Base-by-base conservation (phyloP, 257 asterid species). In the Solanum lignicaule region DNA sequence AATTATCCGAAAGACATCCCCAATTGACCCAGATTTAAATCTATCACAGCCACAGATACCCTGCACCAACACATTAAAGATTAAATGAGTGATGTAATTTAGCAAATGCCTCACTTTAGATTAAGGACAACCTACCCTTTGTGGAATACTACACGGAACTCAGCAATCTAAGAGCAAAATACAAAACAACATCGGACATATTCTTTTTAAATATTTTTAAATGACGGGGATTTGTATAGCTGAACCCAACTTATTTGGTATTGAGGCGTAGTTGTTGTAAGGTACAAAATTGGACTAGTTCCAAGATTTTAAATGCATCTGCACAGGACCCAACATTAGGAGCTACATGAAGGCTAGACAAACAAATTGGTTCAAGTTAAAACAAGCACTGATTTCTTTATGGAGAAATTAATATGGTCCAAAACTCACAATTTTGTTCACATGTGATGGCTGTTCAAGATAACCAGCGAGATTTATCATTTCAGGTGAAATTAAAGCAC, bases 1-100 rank as follows among this genome's bases (percentile, higher is more conserved):
- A 86, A 96, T 91, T 83, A 96, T 95, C 18, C 87, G 89, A 71
- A 95, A 79, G 86, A 97, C 99, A 91, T 94, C 99, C 60, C 90
- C 46, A 16, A 95, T 97, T 18, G 99, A 94, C 78, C 98, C 91
- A 84, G 88, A 92, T 76, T 55, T 92, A 87, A 95, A 97, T 92
- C 99, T 93, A 87, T 97, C 99, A 33, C 99, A 97, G 84, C 99
- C 99, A 88, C 98, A 95, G 1, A 97, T 97, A 43, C 99, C 99
- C 99, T 97, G 94, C 90, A 87, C 55, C 73, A 89, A 35, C 66
- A n/a, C 87, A 35, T 23, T 35, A 39, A 65, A 10, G 27, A 33
- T 14, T 32, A 29, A 36, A 21, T 35, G 35, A 68, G 21, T 81
- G 33, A 86, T 46, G 7, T 29, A 31, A 36, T 25, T n/a, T 31